Conservation (phyloP, 208 protist genomes). For the Acanthamoeba sp. region DNA sequence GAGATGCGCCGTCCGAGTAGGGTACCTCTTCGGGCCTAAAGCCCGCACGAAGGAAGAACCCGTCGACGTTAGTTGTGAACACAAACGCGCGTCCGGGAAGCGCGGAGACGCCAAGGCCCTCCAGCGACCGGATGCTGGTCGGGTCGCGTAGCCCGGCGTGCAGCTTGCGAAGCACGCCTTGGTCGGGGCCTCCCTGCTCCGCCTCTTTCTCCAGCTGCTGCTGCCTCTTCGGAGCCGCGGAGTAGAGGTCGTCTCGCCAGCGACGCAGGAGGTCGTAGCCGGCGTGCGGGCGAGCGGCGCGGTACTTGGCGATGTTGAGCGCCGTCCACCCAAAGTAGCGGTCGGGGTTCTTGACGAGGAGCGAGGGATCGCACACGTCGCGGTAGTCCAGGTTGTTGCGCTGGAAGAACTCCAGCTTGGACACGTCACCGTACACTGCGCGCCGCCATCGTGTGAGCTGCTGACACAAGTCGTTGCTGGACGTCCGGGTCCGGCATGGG, state of each 20-base stretch:
- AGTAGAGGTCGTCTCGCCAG: conserved; percentile 4
- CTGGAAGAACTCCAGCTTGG: conserved; percentile 54
- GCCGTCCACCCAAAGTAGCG: conserved; percentile 21
- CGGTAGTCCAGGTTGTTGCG: conserved; percentile 35
- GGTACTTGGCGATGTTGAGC: conserved; percentile 19
- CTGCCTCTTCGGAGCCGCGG: too few relatives aligned
- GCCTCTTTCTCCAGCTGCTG: background rate
- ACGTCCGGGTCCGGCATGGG: background rate
- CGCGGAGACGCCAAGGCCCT: background rate
- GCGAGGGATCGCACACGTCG: conserved; percentile 20
- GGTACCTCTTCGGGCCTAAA: conserved; percentile 5
- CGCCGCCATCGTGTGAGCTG: too few relatives aligned
- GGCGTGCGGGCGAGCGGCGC: background rate
- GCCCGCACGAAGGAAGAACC: conserved; percentile 14
- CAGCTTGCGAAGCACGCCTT: background rate
- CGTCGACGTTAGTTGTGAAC: conserved; percentile 35
- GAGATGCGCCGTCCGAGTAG: too few relatives aligned
- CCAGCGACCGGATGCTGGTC: background rate
- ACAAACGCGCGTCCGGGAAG: conserved; percentile 10
- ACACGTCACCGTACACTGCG: conserved; percentile 40
- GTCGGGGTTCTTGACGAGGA: conserved; percentile 35
- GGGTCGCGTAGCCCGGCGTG: background rate
- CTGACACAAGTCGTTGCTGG: too few relatives aligned
- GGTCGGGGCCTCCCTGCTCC: too few relatives aligned
- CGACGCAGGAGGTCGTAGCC: background rate